Conservation (phyloP, 805 yeast species). For the Komagataella pseudopastoris region DNA sequence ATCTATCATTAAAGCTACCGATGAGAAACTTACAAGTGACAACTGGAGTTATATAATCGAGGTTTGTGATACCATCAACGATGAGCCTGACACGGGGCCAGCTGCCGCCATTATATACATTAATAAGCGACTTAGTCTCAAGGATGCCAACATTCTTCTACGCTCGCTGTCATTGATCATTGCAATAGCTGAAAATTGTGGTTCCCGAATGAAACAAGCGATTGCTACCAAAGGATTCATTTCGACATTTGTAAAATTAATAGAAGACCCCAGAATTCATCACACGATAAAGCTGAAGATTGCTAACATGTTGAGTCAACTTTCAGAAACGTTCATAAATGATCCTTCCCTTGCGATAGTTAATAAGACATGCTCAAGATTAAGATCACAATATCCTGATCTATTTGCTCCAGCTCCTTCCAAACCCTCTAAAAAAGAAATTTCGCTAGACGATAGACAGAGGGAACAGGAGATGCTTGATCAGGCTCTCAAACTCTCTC, state of each 20-base stretch:
- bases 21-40: conserved; percentile 45
- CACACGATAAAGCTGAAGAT: conserved; percentile 50
- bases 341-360: conserved; percentile 74
- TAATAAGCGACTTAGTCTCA: conserved; percentile 29
- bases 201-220: conserved; percentile 50
- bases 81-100: conserved; percentile 45
- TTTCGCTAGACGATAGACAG: conserved; percentile 27
- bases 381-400: conserved; percentile 28
- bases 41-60: conserved; percentile 55
- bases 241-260: conserved; percentile 29
- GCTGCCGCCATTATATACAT: conserved; percentile 31
- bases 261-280: conserved; percentile 46
- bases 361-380: conserved; percentile 41
- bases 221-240: conserved; percentile 47
- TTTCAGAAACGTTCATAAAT: conserved; percentile 44
- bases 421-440: conserved; percentile 43
- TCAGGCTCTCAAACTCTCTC: conserved; percentile 60
- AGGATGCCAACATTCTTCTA: conserved; percentile 54
- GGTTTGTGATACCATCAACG: conserved; percentile 53
- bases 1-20: conserved; percentile 39
- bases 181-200: conserved; percentile 67
- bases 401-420: conserved; percentile 22
- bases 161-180: conserved; percentile 40
- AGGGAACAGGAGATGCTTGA: conserved; percentile 74
- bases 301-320: conserved; percentile 54